Evolutionary conservation across 148 eudicot genomes (phyloP).

Genomic region (Vaccinium corymbosum): DNA sequence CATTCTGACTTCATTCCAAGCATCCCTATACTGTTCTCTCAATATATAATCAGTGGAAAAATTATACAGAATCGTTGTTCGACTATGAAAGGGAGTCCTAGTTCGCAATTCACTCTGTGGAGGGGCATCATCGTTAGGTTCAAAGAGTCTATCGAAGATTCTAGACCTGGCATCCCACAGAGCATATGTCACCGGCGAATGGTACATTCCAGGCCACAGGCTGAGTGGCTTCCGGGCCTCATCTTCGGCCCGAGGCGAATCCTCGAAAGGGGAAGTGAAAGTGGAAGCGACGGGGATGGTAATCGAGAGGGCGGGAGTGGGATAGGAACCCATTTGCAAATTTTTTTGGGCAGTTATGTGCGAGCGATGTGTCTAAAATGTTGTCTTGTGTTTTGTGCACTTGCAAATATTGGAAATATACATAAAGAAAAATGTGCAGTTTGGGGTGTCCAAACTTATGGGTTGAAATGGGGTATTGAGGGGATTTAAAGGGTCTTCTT

Average conservation of each 20-base stretch:
- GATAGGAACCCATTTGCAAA: constrained; percentile 17
- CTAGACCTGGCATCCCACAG: constrained; percentile 83
- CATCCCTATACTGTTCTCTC: constrained; percentile 93
- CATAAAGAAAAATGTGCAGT: no score
- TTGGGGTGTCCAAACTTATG: no score
- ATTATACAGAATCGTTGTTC: constrained; percentile 62
- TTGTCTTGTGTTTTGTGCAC: no score
- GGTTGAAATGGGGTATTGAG: background rate
- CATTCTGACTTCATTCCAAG: constrained; percentile 88
- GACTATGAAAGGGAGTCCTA: constrained; percentile 61
- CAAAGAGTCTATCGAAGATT: constrained; percentile 67
- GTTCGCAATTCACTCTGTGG: constrained; percentile 65
- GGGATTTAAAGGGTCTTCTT: background rate
- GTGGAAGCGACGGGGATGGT: constrained; percentile 65
- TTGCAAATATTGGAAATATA: no score
- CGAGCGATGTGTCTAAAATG: no score
- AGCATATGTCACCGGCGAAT: constrained; percentile 89
- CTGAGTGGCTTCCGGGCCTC: constrained; percentile 53
- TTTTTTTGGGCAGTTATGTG: no score
- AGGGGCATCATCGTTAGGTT: constrained; percentile 66
- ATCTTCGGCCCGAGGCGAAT: constrained; percentile 28
- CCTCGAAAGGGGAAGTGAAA: constrained; percentile 50
- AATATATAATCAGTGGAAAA: constrained; percentile 79
- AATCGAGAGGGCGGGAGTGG: constrained; percentile 10
- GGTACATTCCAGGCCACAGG: constrained; percentile 99